A percentile compares a stretch with the other conserved stretches of the same genome.
Conservation (phyloP, 2,329 filamentous ascomycete species). For the Zasmidium cellare region DNA sequence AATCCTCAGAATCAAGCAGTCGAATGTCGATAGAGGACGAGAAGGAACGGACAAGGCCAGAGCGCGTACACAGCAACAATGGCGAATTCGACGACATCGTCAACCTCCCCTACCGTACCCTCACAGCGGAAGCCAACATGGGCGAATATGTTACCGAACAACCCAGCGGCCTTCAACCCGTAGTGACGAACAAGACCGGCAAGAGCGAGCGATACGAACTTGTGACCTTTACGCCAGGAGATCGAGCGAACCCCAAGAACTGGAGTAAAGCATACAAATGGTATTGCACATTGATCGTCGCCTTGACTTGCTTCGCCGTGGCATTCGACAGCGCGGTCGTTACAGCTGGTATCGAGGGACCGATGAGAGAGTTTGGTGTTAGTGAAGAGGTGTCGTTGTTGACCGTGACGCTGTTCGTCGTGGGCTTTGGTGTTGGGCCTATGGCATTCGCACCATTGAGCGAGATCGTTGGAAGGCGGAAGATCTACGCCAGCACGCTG, state of each 20-base stretch:
- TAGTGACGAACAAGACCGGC: slow-evolving; percentile 28
- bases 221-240: slow-evolving; percentile 67
- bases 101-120: slow-evolving; percentile 26
- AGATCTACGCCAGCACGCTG: slow-evolving; percentile 54
- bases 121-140: slow-evolving; percentile 26
- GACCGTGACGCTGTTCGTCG: slow-evolving; percentile 51
- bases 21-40: slow-evolving; percentile 3
- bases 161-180: slow-evolving; percentile 23
- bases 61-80: not conserved
- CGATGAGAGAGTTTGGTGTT: slow-evolving; percentile 64
- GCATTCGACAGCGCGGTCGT: slow-evolving; percentile 67
- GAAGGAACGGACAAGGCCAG: slow-evolving; percentile 2
- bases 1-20: slow-evolving; percentile 1
- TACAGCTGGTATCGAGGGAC: slow-evolving; percentile 70
- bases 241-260: slow-evolving; percentile 35
- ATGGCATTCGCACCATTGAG: slow-evolving; percentile 55
- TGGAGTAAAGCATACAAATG: slow-evolving; percentile 33
- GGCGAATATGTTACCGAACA: slow-evolving; percentile 30
- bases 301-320: slow-evolving; percentile 52
- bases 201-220: slow-evolving; percentile 54
- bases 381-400: slow-evolving; percentile 72
- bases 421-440: slow-evolving; percentile 32
- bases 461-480: slow-evolving; percentile 57
- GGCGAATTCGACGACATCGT: slow-evolving; percentile 11
- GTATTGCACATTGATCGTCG: slow-evolving; percentile 72